Conservation (phyloP, 257 asterid species). For the Nicotiana benthamiana region DNA sequence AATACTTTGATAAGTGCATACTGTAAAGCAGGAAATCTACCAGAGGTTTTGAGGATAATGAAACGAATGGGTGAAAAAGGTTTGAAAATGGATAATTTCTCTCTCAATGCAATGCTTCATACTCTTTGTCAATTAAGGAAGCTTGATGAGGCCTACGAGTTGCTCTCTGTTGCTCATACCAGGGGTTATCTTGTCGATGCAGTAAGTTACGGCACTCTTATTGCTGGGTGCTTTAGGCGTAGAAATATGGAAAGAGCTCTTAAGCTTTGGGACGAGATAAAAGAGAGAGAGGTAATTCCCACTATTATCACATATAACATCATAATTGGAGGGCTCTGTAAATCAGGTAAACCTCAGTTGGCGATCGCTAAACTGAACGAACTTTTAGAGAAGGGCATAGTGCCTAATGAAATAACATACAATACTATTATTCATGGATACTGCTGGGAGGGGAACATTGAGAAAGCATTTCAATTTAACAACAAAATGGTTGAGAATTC, state of each 20-base stretch:
- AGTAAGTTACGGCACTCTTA: constrained; percentile 79
- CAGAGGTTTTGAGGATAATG: constrained; percentile 61
- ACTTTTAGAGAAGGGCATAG: constrained; percentile 59
- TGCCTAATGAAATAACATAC: constrained; percentile 70
- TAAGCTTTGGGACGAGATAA: constrained; percentile 79
- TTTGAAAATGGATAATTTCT: constrained; percentile 68
- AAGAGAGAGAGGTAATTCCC: constrained; percentile 47
- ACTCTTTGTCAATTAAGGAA: constrained; percentile 48
- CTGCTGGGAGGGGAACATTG: constrained; percentile 66
- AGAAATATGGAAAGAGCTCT: constrained; percentile 43
- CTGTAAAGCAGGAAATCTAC: constrained; percentile 56
- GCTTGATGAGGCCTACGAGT: constrained; percentile 53
- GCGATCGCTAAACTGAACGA: constrained; percentile 59
- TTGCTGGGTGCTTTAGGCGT: constrained; percentile 66
- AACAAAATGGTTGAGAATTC: constrained; percentile 27
- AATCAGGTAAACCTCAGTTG: constrained; percentile 44
- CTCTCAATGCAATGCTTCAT: constrained; percentile 60
- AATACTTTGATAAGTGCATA: constrained; percentile 65
- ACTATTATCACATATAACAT: constrained; percentile 62
- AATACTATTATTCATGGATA: constrained; percentile 79
- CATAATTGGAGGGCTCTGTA: constrained; percentile 70
- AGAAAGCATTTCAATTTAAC: constrained; percentile 70
- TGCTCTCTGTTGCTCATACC: constrained; percentile 45
- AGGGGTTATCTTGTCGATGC: constrained; percentile 74
- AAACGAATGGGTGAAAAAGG: constrained; percentile 56